phyloP scores from a whole-genome alignment of 2,329 filamentous ascomycete genomes.

The Exophiala sideris region DNA sequence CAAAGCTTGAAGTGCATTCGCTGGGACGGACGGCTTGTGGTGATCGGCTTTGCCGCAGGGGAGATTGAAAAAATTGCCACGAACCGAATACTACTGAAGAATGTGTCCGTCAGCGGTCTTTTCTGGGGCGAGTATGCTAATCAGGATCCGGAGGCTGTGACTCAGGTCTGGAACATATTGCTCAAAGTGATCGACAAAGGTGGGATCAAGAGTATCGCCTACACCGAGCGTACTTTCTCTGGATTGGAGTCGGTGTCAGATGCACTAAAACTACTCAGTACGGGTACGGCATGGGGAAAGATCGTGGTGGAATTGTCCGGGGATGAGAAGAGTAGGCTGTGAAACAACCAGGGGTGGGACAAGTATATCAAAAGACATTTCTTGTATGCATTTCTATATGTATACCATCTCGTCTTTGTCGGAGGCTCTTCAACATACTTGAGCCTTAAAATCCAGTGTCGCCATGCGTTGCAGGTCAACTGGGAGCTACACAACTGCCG shows the following conservation, averaged over 20 bases:
- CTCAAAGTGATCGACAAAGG: conserved; percentile 71
- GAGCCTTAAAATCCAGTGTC: too few species aligned
- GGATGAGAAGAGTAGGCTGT: too few species aligned
- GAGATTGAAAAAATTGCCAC: conserved; percentile 86
- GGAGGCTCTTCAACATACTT: too few species aligned
- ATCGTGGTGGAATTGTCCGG: conserved; percentile 67
- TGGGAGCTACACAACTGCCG: too few species aligned
- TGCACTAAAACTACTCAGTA: conserved; percentile 56
- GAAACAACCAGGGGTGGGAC: too few species aligned
- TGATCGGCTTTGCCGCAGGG: conserved; percentile 84
- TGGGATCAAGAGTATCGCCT: conserved; percentile 77
- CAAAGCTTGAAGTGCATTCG: conserved; percentile 83
- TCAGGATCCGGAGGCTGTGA: conserved; percentile 67
- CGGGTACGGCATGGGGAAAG: conserved; percentile 88
- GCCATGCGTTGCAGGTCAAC: too few species aligned
- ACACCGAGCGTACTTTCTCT: conserved; percentile 73
- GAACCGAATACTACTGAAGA: conserved; percentile 90
- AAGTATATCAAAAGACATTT: too few species aligned
- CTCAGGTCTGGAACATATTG: conserved; percentile 75
- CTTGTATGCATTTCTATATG: too few species aligned
- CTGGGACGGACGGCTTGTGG: conserved; percentile 84
- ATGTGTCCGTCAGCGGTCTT: conserved; percentile 79
- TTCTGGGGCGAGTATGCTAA: conserved; percentile 82
- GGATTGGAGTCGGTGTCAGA: conserved; percentile 75
- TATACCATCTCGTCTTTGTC: too few species aligned